Base-by-base conservation (phyloP, 306 rosid genomes). In the Sesbania bispinosa region DNA sequence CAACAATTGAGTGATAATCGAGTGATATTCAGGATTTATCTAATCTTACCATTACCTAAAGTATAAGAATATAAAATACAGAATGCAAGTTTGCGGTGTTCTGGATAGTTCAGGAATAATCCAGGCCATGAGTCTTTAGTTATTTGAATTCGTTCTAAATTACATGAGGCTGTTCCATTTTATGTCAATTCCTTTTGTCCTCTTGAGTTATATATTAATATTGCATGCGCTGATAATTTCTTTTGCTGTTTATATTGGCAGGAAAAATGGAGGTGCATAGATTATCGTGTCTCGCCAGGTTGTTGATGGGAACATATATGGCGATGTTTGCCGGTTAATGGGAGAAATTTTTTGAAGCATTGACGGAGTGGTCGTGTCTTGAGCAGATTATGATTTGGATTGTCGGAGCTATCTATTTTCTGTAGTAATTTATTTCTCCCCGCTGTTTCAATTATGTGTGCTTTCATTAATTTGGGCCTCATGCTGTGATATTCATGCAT, bases 271-370 rank as follows among this genome's bases (percentile, higher is more conserved):
- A 51, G n/a, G 32, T 39, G 30, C 59, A 23, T 62, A 50, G 76
- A 42, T 20, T 55, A 46, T 64, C 30, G 39, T 57, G 48, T 39
- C 60, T 24, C 18, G 16, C 62, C 70, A 19, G 59, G 79, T 45
- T 19, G 62, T 27, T 46, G 81, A 74, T 29, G 14, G 52, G 15
- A 72, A 63, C 20, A 38, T 42, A 15, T 6, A 19, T 48, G 71
- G 61, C 43, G 78, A 67, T 58, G 62, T 15, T 67, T 45, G 32
- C 67, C 14, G 24, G 33, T 59, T 58, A 76, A 67, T 57, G 79
- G 66, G 69, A 51, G 78, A 84, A 71, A 29, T 73, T 38, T 26
- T 68, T 30, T 67, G 75, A 71, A 30, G 79, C 77, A 74, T 55
- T 61, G 67, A 50, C 39, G 1, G 13, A 72, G 75, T 62, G 47